phyloP scores from a whole-genome alignment of 1,284 basidiomycete genomes.

The Sanguinoderma infundibulare region DNA sequence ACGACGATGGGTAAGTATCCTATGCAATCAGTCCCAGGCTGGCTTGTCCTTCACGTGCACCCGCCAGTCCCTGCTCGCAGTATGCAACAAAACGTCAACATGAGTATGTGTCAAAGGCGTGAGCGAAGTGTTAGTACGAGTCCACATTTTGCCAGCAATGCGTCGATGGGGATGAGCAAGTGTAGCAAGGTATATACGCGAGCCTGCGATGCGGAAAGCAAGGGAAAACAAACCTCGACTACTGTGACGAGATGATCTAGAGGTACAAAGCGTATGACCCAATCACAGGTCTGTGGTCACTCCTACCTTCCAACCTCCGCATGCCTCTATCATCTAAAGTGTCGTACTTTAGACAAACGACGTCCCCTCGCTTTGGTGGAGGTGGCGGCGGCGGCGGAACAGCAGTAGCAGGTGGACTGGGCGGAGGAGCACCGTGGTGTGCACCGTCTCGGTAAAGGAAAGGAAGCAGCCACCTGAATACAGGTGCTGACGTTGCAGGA shows the following conservation, averaged over 20 bases:
- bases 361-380: conserved; percentile 57
- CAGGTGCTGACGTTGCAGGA: conserved; percentile 38
- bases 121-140: background rate
- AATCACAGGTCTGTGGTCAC: conserved; percentile 81
- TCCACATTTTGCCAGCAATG: background rate
- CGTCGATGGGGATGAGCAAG: background rate
- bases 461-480: conserved; percentile 63
- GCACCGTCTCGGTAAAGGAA: conserved; percentile 43
- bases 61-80: too few relatives aligned
- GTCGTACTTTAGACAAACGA: conserved; percentile 71
- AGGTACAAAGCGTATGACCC: conserved; percentile 71
- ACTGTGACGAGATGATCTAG: conserved; percentile 31
- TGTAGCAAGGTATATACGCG: background rate
- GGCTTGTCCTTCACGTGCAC: too few relatives aligned
- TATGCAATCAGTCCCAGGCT: too few relatives aligned
- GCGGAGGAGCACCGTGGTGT: conserved; percentile 15
- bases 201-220: background rate
- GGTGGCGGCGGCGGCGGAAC: conserved; percentile 30
- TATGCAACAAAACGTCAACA: background rate
- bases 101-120: background rate
- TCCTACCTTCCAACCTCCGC: conserved; percentile 76
- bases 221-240: background rate
- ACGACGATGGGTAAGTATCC: background rate
- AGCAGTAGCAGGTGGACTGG: conserved; percentile 28
- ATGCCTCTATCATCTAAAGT: conserved; percentile 80